Evolutionary conservation across 148 eudicot genomes (phyloP).

Genomic region (Diospyros kaki): DNA sequence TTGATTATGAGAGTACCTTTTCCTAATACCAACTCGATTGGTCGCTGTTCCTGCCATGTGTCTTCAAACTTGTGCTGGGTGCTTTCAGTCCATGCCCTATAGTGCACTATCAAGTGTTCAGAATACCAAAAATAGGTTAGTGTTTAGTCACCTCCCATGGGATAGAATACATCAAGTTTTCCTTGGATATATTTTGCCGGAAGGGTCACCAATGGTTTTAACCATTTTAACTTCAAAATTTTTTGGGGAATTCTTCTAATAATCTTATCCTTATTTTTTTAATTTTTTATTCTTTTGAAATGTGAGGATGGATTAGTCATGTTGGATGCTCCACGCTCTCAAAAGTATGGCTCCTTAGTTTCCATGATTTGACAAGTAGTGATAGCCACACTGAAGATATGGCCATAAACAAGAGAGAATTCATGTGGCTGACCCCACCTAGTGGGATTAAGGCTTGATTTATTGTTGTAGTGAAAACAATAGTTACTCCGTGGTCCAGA

Average conservation of each 20-base stretch:
- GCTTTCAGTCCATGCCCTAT: conserved; percentile 92
- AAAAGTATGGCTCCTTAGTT: not conserved
- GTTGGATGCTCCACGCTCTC: not conserved
- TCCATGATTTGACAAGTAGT: not conserved
- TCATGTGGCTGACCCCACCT: too few species aligned
- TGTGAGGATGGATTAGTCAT: not conserved
- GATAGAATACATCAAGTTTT: conserved; percentile 1
- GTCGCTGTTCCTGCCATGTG: conserved; percentile 92
- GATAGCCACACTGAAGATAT: too few species aligned
- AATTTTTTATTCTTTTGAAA: not conserved
- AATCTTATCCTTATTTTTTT: not conserved
- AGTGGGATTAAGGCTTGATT: too few species aligned
- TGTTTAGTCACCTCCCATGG: not conserved
- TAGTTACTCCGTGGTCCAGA: too few species aligned
- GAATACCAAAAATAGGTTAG: not conserved
- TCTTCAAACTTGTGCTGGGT: conserved; percentile 95
- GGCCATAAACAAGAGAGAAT: not conserved
- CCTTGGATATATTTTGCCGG: not conserved
- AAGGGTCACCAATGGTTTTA: not conserved
- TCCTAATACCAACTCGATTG: conserved; percentile 73
- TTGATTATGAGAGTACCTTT: conserved; percentile 49
- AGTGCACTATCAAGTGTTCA: conserved; percentile 55
- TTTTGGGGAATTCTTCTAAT: not conserved
- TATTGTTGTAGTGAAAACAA: too few species aligned
- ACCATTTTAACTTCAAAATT: not conserved